phyloP scores from a whole-genome alignment of 2,329 filamentous ascomycete genomes.

The Corniculantispora saksenae region DNA sequence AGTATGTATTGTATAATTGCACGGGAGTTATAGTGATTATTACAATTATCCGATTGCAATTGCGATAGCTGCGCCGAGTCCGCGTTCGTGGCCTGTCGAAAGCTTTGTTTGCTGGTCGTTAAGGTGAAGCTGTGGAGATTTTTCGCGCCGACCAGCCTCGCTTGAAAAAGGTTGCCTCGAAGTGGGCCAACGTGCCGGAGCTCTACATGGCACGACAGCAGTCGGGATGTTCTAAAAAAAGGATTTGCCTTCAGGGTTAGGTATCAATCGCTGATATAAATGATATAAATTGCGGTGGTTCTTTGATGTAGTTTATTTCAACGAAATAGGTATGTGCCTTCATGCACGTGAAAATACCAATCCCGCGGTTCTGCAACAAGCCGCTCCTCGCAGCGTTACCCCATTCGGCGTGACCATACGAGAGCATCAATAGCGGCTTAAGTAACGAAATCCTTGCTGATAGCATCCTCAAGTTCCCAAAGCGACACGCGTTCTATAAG shows the following conservation, averaged over 20 bases:
- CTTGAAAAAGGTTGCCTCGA: slow-evolving; percentile 4
- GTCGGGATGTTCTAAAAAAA: neutral
- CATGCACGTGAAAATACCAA: neutral
- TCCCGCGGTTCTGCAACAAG: neutral
- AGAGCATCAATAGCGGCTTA: slow-evolving; percentile 1
- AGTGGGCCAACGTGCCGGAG: slow-evolving; percentile 5
- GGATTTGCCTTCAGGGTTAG: neutral
- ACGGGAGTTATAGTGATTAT: neutral
- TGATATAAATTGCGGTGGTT: neutral
- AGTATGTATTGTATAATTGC: neutral
- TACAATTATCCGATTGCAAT: neutral
- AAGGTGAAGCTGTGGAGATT: slow-evolving; percentile 16
- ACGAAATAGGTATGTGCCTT: neutral
- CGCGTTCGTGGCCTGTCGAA: slow-evolving; percentile 33
- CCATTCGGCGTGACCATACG: slow-evolving; percentile 7
- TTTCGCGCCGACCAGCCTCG: slow-evolving; percentile 11
- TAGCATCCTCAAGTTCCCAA: neutral
- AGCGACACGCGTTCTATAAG: neutral
- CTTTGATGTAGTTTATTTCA: neutral
- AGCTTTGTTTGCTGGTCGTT: slow-evolving; percentile 36
- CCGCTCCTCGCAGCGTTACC: neutral
- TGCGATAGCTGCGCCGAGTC: neutral
- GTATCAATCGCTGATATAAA: neutral
- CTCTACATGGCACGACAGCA: neutral
- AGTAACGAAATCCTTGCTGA: neutral